Base-by-base conservation (phyloP, 2,329 filamentous ascomycete genomes). In the Phialophora verrucosa region DNA sequence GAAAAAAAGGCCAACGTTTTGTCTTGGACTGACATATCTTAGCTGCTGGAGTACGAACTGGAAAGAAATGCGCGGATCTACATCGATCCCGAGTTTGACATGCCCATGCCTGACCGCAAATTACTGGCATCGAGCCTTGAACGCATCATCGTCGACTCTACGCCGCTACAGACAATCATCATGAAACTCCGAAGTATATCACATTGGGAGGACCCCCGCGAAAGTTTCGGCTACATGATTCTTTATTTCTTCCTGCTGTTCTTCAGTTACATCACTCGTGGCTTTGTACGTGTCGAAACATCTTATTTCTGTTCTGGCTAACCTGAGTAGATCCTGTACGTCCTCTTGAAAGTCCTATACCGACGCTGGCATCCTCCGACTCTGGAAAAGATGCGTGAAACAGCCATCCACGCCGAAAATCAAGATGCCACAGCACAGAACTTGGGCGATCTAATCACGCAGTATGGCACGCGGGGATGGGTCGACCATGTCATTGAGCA, bases 221-320 rank as follows among this genome's bases (percentile, higher is more conserved):
- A 61, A 47, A 66, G 59, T 35, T 50, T 59, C 14, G 44, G 14
- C 12, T 68, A 66, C 27, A 68, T 68, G 66, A 53, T 14, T 27
- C 23, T 66, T 31, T 68, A 68, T 63, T 68, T 68, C 56, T 25
- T 57, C 12, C 55, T 68, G 14, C 35, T 66, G 35, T 44, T 66
- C 14, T 68, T 23, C 57, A 62, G 49, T 29, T 54, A 62, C n/a
- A 29, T 65, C 29, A 57, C 65, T n/a, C 57, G 63, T 23, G 35
- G 38, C 6, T 31, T 59, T n/a, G 65, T 68, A 59, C 29, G 57
- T 25, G n/a, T 25, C 49, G 23, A 27, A 25, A 44, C 7, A n/a
- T 14, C 17, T 2, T 2, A n/a, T n/a, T n/a, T 7, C 14, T n/a
- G 3, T 44, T 8, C 5, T 44, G 38, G 38, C 38, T 51, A 27